Percentiles rank a stretch among this genome's conserved stretches.
Conservation (phyloP, 306 rosid species). For the Pyrus communis region DNA sequence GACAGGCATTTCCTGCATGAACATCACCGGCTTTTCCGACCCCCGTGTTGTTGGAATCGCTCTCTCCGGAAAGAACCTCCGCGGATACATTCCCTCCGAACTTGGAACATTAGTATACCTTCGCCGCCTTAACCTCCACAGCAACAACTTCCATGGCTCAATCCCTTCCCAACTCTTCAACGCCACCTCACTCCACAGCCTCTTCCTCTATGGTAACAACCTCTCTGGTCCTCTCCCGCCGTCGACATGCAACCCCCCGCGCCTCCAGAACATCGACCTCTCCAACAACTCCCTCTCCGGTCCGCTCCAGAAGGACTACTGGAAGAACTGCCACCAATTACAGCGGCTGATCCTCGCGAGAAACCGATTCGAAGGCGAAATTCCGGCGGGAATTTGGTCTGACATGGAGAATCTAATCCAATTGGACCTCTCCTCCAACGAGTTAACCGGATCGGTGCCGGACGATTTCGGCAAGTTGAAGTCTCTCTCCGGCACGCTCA, state of each 20-base stretch:
- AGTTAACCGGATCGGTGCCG: slow-evolving; percentile 59
- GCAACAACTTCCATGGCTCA: slow-evolving; percentile 60
- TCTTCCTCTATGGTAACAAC: slow-evolving; percentile 79
- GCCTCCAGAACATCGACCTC: slow-evolving; percentile 83
- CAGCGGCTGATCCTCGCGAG: slow-evolving; percentile 65
- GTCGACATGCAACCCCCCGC: slow-evolving; percentile 54
- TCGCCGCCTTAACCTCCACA: slow-evolving; percentile 81
- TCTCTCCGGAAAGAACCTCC: slow-evolving; percentile 62
- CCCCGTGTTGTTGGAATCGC: slow-evolving; percentile 78
- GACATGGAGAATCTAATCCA: slow-evolving; percentile 40
- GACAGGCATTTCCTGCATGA: slow-evolving; percentile 79
- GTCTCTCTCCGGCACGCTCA: slow-evolving; percentile 75
- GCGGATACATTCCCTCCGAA: slow-evolving; percentile 90
- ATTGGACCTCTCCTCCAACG: slow-evolving; percentile 70
- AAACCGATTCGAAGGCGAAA: slow-evolving; percentile 52
- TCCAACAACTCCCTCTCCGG: slow-evolving; percentile 77
- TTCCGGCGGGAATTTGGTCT: slow-evolving; percentile 65
- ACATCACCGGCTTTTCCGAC: slow-evolving; percentile 47
- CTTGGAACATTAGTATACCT: slow-evolving; percentile 67
- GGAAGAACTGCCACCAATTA: slow-evolving; percentile 52
- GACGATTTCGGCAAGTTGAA: slow-evolving; percentile 46
- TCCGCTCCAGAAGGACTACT: slow-evolving; percentile 24
- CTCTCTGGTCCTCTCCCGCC: slow-evolving; percentile 76
- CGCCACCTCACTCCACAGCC: slow-evolving; percentile 73
- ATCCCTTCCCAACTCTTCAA: slow-evolving; percentile 81